Conservation (phyloP, 306 rosid species). For the Prinsepia uniflora region DNA sequence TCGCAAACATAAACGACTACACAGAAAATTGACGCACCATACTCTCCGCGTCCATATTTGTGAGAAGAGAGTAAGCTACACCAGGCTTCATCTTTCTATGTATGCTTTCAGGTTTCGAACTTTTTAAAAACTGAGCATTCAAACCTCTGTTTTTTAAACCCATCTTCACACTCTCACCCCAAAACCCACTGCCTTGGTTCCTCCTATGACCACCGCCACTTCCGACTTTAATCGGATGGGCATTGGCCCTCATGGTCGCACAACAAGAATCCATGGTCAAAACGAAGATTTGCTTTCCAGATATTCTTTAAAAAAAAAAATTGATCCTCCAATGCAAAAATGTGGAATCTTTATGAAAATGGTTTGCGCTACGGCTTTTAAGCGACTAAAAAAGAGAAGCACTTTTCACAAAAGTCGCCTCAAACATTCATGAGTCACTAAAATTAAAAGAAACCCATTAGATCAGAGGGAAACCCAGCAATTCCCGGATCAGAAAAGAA, state of each 20-base stretch:
- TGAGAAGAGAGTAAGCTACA: slow-evolving; percentile 40
- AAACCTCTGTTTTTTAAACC: slow-evolving; percentile 32
- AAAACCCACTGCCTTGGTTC: slow-evolving; percentile 40
- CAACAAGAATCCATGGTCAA: slow-evolving; percentile 47
- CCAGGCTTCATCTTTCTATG: slow-evolving; percentile 31
- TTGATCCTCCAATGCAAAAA: not conserved
- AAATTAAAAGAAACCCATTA: not conserved
- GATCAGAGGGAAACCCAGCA: not conserved
- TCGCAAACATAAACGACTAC: not conserved
- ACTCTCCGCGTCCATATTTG: slow-evolving; percentile 44
- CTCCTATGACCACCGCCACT: slow-evolving; percentile 10
- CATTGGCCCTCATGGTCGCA: slow-evolving; percentile 39
- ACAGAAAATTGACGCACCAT: slow-evolving; percentile 32
- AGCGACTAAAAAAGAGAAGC: not conserved
- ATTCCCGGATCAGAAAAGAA: slow-evolving; percentile 21
- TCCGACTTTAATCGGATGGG: slow-evolving; percentile 19
- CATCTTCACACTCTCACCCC: slow-evolving; percentile 46
- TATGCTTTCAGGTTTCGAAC: slow-evolving; percentile 22
- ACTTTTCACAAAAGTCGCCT: slow-evolving; percentile 14
- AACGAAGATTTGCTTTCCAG: not conserved
- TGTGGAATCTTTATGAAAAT: slow-evolving; percentile 13
- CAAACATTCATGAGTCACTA: slow-evolving; percentile 14
- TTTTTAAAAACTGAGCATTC: slow-evolving; percentile 31
- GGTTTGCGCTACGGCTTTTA: not conserved
- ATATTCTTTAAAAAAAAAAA: not conserved